phyloP scores from a whole-genome alignment of 352 stramenopile genomes.

The Globisporangium megalacanthum region DNA sequence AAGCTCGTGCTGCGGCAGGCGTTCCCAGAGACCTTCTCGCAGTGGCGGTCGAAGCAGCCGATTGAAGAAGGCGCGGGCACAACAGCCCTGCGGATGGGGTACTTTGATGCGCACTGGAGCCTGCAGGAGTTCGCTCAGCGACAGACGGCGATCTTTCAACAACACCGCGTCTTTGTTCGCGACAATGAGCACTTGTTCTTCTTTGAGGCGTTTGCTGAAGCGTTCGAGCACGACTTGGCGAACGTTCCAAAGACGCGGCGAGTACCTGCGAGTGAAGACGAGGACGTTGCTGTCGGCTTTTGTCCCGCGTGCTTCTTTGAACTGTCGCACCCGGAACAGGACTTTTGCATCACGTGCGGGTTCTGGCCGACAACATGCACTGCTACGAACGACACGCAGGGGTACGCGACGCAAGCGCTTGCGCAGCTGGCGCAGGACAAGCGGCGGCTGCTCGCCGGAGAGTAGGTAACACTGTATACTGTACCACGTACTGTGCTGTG shows the following conservation, averaged over 20 bases:
- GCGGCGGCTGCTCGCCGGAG: conserved; percentile 11
- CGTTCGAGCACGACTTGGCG: conserved; percentile 37
- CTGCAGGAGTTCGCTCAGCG: conserved; percentile 31
- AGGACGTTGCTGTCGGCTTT: conserved; percentile 5
- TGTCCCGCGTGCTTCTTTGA: conserved; percentile 39
- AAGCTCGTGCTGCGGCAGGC: conserved; percentile 84
- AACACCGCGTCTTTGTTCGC: conserved; percentile 50
- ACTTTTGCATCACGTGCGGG: conserved; percentile 58
- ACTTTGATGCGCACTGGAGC: conserved; percentile 46
- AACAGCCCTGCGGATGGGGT: conserved; percentile 56
- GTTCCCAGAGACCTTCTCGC: conserved; percentile 76
- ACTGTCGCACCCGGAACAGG: conserved; percentile 37
- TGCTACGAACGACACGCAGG: conserved; percentile 43
- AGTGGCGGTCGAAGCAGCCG: conserved; percentile 85
- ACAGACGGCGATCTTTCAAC: conserved; percentile 23
- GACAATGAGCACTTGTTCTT: conserved; percentile 71
- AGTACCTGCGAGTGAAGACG: neutral
- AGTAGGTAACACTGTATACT: no score
- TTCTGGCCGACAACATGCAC: conserved; percentile 62
- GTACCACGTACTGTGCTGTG: no score
- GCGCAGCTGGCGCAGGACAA: conserved; percentile 29
- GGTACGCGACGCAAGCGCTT: conserved; percentile 44
- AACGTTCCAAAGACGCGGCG: conserved; percentile 33
- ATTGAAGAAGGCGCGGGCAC: conserved; percentile 83
- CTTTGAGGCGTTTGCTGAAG: conserved; percentile 53